A percentile compares a stretch with the other conserved stretches of the same genome.
Evolutionary conservation across 768 basidiomycete genomes (phyloP).

Genomic region (Hortiboletus campestris): DNA sequence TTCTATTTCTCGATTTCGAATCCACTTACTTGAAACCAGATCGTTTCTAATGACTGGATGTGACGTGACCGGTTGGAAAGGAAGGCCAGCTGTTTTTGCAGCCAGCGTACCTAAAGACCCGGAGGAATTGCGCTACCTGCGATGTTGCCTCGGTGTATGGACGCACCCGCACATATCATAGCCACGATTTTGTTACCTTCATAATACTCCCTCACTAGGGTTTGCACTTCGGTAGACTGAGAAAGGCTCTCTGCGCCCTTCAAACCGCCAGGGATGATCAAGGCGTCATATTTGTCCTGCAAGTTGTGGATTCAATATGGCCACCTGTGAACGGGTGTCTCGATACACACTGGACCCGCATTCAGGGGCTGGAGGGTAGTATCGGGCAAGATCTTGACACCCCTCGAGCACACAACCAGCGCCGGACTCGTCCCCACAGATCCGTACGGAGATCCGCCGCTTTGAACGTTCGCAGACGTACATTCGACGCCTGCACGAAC

Average conservation of each 20-base stretch:
- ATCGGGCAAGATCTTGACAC: conserved; percentile 72
- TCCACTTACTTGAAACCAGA: conserved; percentile 50
- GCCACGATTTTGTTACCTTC: conserved; percentile 50
- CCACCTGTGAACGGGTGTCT: neutral
- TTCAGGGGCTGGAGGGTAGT: conserved; percentile 43
- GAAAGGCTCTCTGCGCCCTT: conserved; percentile 77
- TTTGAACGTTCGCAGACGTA: conserved; percentile 63
- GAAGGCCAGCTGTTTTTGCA: conserved; percentile 60
- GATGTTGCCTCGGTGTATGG: neutral
- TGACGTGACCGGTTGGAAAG: conserved; percentile 68
- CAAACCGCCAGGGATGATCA: conserved; percentile 78
- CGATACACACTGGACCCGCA: conserved; percentile 46
- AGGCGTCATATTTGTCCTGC: conserved; percentile 63
- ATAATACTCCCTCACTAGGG: conserved; percentile 55
- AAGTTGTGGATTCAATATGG: neutral
- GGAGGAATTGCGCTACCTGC: neutral
- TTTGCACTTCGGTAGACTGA: conserved; percentile 54
- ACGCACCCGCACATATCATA: conserved; percentile 82
- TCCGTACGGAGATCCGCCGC: conserved; percentile 26
- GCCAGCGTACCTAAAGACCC: conserved; percentile 56
- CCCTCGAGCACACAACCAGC: conserved; percentile 64
- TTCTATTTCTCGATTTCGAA: neutral
- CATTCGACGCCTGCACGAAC: conserved; percentile 69
- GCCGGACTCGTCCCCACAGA: conserved; percentile 38
- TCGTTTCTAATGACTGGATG: conserved; percentile 67